phyloP scores from a whole-genome alignment of 1,139 yeast genomes.

The Hanseniaspora uvarum region DNA sequence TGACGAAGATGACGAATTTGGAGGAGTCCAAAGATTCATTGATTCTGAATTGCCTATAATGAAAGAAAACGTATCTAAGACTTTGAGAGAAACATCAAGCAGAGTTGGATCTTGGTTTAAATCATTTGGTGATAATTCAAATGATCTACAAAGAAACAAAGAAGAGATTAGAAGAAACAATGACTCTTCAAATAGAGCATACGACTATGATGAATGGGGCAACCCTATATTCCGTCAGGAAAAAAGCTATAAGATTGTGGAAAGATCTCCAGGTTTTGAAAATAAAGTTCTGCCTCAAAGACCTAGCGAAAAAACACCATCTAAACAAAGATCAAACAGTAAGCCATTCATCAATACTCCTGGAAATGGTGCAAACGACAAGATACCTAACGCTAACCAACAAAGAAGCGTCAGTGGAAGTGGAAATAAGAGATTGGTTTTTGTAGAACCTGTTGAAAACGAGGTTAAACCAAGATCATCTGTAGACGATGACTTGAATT shows the following conservation, averaged over 20 bases:
- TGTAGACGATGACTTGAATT: slow-evolving; percentile 23
- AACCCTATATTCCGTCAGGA: slow-evolving; percentile 9
- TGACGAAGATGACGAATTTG: slow-evolving; percentile 38
- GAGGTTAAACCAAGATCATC: slow-evolving; percentile 18
- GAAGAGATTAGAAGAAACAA: neutral
- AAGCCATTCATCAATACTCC: slow-evolving; percentile 16
- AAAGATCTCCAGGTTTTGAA: slow-evolving; percentile 11
- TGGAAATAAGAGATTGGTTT: slow-evolving; percentile 16
- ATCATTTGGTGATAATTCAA: slow-evolving; percentile 30
- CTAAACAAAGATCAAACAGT: neutral
- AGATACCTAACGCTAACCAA: neutral
- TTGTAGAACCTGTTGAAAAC: slow-evolving; percentile 19
- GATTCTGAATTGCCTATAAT: slow-evolving; percentile 55
- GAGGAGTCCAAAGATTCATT: slow-evolving; percentile 54
- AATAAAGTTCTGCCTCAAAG: slow-evolving; percentile 8
- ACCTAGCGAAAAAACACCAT: slow-evolving; percentile 2
- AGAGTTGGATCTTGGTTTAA: slow-evolving; percentile 77
- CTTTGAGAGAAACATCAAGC: slow-evolving; percentile 72
- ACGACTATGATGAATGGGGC: slow-evolving; percentile 15
- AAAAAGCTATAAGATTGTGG: slow-evolving; percentile 11
- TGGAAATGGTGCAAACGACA: neutral
- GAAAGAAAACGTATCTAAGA: slow-evolving; percentile 60
- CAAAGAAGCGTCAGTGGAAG: slow-evolving; percentile 14
- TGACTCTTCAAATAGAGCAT: neutral
- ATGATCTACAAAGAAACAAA: neutral